Percentiles rank a stretch among this genome's conserved stretches.
Evolutionary conservation across 169 alveolate genomes (phyloP).

Genomic region (Toxoplasma gondii): DNA sequence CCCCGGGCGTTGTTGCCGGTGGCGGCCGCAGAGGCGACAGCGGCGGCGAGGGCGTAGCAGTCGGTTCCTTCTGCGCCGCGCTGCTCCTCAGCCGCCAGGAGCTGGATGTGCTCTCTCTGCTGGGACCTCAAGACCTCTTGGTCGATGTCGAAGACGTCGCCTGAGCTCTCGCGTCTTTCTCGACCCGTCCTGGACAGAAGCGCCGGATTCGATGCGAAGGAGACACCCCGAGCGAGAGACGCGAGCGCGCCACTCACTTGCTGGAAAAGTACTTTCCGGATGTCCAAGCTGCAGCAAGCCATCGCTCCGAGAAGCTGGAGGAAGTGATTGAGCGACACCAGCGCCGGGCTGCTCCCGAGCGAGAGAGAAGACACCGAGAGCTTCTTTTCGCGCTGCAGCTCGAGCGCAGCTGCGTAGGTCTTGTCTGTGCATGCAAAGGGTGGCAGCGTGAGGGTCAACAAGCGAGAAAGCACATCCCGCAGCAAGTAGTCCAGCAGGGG

Average conservation of each 20-base stretch:
- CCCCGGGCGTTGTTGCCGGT: constrained; percentile 1
- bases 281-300: constrained; percentile 60
- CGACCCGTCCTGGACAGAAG: neutral
- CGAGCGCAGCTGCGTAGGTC: constrained; percentile 5
- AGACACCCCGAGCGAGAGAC: constrained; percentile 14
- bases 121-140: neutral
- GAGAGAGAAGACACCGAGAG: neutral
- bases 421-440: neutral
- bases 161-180: neutral
- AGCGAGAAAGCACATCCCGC: constrained; percentile 52
- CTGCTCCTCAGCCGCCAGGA: neutral
- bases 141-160: neutral
- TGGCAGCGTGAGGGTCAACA: constrained; percentile 47
- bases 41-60: neutral
- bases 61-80: neutral
- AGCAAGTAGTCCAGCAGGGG: constrained; percentile 49
- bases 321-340: constrained; percentile 48
- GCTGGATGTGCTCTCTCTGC: neutral
- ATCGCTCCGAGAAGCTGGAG: constrained; percentile 44
- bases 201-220: neutral
- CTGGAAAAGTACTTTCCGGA: constrained; percentile 48
- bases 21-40: neutral
- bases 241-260: constrained; percentile 39
- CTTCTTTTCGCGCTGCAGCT: constrained; percentile 30
- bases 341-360: constrained; percentile 29